Base-by-base conservation (phyloP, 176 grass and related monocot species). In the Oropetium thomaeum region DNA sequence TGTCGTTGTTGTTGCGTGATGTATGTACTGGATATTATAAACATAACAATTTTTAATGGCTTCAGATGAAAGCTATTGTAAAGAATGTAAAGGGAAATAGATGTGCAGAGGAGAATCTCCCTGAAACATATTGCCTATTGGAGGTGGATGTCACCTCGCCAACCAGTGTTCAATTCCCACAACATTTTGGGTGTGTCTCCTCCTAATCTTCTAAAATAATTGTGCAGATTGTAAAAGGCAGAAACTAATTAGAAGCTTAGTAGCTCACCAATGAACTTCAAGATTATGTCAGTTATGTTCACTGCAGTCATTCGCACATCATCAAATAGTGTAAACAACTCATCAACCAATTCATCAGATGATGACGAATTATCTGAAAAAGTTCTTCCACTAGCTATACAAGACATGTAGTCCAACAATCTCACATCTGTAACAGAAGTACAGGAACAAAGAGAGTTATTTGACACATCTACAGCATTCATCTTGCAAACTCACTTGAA, bases 301-400 rank as follows among this genome's bases (percentile, higher is more conserved):
- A 97, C 82, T 44, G 93, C 86, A 65, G 64, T 74, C 80, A 78
- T 91, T 74, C 85, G 87, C 30, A 97, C 74, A 61, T 97, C 88
- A 93, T 97, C 90, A 73, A 97, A 97, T 65, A 90, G 75, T 62
- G 90, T 90, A 82, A 93, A 97, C 40, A 97, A 74, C 81, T 97
- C 90, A 87, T 93, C 86, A 67, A 92, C 55, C 1, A 74, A 80
- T 62, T 88, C 84, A 65, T 71, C 71, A 54, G 70, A 69, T 10
- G 70, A 58, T 42, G 69, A 81, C 15, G 40, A 70, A 14, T 71
- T 81, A 45, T 90, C 67, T 32, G 58, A 76, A 73, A 66, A 33
- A 75, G 32, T 28, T 57, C 70, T 69, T 87, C 83, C 78, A 39
- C 75, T 81, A 52, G 55, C 70, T 55, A 84, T 83, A 75, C 51